Conservation (phyloP, 2,329 filamentous ascomycete species). For the Cladobotryum mycophilum region DNA sequence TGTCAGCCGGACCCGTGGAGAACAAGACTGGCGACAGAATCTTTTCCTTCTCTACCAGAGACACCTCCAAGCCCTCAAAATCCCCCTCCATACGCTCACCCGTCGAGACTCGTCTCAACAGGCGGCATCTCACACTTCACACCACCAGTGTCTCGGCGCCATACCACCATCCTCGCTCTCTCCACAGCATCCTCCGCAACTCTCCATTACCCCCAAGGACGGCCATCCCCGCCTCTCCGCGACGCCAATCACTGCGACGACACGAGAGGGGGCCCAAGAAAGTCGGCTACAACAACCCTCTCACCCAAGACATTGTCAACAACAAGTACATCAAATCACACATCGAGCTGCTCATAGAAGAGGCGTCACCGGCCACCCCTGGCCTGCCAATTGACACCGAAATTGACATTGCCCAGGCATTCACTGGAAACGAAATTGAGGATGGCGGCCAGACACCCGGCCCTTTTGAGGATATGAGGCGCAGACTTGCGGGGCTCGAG, state of each 20-base stretch:
- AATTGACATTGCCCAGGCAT: slow-evolving; percentile 45
- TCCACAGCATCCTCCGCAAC: slow-evolving; percentile 61
- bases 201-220: slow-evolving; percentile 53
- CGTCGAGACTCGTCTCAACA: slow-evolving; percentile 13
- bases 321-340: slow-evolving; percentile 57
- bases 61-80: slow-evolving; percentile 16
- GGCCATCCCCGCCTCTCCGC: slow-evolving; percentile 46
- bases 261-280: slow-evolving; percentile 49
- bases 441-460: slow-evolving; percentile 58
- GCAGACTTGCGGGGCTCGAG: slow-evolving; percentile 46
- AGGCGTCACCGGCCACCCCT: slow-evolving; percentile 44
- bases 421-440: slow-evolving; percentile 47
- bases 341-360: slow-evolving; percentile 55
- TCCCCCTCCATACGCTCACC: slow-evolving; percentile 8
- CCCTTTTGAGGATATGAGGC: slow-evolving; percentile 57
- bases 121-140: slow-evolving; percentile 9
- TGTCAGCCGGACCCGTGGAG: slow-evolving; percentile 49
- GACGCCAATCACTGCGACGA: slow-evolving; percentile 47
- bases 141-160: slow-evolving; percentile 34
- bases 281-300: slow-evolving; percentile 56
- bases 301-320: slow-evolving; percentile 58
- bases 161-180: slow-evolving; percentile 51
- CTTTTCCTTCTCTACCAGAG: slow-evolving; percentile 31
- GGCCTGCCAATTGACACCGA: slow-evolving; percentile 29
- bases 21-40: slow-evolving; percentile 38